Evolutionary conservation across 2,329 filamentous ascomycete genomes (phyloP).

Genomic region (Cytospora piceicola): DNA sequence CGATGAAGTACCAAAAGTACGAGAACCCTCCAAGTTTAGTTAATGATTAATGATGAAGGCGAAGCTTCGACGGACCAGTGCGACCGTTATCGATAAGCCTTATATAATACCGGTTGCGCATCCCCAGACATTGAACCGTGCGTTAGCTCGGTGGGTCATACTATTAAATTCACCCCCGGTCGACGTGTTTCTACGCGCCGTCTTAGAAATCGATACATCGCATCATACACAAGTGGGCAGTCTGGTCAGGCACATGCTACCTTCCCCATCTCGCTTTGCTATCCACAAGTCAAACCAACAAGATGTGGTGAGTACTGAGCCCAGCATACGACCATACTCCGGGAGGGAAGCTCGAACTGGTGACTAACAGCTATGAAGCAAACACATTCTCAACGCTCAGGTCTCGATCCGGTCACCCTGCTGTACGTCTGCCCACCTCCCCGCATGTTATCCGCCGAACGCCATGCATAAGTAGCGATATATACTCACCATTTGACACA

Average conservation of each 20-base stretch:
- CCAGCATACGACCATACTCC: not conserved
- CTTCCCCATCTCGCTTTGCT: not conserved
- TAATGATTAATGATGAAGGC: not conserved
- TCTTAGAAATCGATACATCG: constrained; percentile 21
- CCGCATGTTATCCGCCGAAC: not conserved
- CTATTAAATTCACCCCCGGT: constrained; percentile 19
- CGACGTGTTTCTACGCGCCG: constrained; percentile 26
- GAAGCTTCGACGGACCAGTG: not conserved
- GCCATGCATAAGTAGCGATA: not conserved
- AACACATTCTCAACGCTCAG: constrained; percentile 97
- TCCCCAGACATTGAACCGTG: constrained; percentile 4
- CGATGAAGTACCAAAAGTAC: not conserved
- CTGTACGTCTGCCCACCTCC: constrained; percentile 62
- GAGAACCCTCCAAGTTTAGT: not conserved
- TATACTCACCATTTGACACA: not conserved
- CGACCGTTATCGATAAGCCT: constrained; percentile 22
- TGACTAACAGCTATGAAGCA: constrained; percentile 58
- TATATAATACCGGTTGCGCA: constrained; percentile 6
- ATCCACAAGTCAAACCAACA: constrained; percentile 9
- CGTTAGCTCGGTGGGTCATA: constrained; percentile 16
- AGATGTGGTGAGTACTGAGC: constrained; percentile 28
- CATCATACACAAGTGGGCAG: not conserved
- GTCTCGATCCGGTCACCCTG: constrained; percentile 94
- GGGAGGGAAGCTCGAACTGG: not conserved
- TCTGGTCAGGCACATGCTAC: not conserved